These are phyloP conservation scores for Pascua guehoae DNA, from an alignment of 1,284 basidiomycete genomes.

Conservation along the genomic window DNA sequence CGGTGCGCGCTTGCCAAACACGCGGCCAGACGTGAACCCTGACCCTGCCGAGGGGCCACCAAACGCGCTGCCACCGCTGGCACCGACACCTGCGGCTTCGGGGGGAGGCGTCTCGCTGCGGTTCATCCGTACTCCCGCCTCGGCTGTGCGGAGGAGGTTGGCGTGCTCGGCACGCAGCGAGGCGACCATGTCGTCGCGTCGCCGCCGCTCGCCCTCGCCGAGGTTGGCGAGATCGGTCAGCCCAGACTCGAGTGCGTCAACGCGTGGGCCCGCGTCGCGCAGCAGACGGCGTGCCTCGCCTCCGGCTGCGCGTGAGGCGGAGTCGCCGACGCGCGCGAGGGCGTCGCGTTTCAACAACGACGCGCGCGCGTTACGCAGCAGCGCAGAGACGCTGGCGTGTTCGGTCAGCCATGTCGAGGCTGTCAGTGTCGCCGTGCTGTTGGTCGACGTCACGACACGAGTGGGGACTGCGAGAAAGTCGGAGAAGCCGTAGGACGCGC, in stretches of 20 bases:
- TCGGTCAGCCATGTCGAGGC: conserved; percentile 77
- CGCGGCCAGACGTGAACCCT: conserved; percentile 47
- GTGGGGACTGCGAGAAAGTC: conserved; percentile 78
- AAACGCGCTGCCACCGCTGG: neutral
- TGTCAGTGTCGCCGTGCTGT: conserved; percentile 56
- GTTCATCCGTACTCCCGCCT: conserved; percentile 33
- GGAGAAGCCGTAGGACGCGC: conserved; percentile 71
- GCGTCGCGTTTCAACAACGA: conserved; percentile 82
- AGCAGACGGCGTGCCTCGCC: conserved; percentile 79
- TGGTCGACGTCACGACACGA: conserved; percentile 10
- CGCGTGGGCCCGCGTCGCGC: conserved; percentile 65
- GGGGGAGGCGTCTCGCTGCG: conserved; percentile 3
- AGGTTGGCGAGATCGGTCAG: conserved; percentile 60
- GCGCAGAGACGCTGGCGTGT: conserved; percentile 67
- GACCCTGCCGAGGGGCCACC: neutral
- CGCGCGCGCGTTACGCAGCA: conserved; percentile 72
- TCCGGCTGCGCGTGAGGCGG: conserved; percentile 70
- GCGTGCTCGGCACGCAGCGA: conserved; percentile 72
- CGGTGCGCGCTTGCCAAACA: conserved; percentile 66
- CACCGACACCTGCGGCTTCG: neutral
- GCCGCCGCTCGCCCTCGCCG: conserved; percentile 74
- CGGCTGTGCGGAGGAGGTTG: conserved; percentile 43
- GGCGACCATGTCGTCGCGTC: conserved; percentile 77
- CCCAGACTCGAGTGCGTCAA: conserved; percentile 67
- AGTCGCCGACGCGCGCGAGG: conserved; percentile 68